Base-by-base conservation (phyloP, 1,284 basidiomycete species). In the Ceratobasidium sp. region DNA sequence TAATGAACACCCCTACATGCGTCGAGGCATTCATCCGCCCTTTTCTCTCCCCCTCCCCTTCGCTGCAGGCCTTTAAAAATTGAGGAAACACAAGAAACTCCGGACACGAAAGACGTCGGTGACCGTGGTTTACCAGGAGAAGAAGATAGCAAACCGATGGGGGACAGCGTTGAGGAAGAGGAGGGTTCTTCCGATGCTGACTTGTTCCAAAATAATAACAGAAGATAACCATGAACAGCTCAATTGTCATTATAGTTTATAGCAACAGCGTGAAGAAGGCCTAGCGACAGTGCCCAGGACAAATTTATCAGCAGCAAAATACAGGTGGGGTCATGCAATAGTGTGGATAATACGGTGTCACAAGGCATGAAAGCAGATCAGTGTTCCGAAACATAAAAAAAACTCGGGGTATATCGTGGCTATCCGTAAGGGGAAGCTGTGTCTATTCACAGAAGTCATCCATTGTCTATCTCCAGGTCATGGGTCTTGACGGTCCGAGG, bases 131-230 rank as follows among this genome's bases (percentile, higher is more conserved):
- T 19, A 47, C 14, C n/a, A 19, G n/a, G 24, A 1, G 53, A 69
- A 8, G 31, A 8, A 17, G 33, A n/a, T 14, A 4, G 3, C 22
- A 14, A 44, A 60, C 19, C 14, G n/a, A n/a, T 8, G 19, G 51
- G 44, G 29, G 48, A n/a, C 15, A n/a, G 45, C 17, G 62, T 31
- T 11, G 22, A 44, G n/a, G n/a, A n/a, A n/a, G n/a, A n/a, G 27
- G 36, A 17, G 9, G 66, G 57, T 11, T 69, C 33, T 24, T 69
- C 66, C 45, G 66, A 69, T 36, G 15, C 53, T 3, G 66, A 69
- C 7, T 45, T 69, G n/a, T 69, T 69, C 36, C 51, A 69, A 47
- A 69, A 69, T 36, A 41, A 53, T 54, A 69, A 69, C 24, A 56
- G 66, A 24, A 36, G 66, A 57, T 50, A 50, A 33, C 31, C 62